Evolutionary conservation across 352 stramenopile genomes (phyloP).

Genomic region (Pythium oligandrum): DNA sequence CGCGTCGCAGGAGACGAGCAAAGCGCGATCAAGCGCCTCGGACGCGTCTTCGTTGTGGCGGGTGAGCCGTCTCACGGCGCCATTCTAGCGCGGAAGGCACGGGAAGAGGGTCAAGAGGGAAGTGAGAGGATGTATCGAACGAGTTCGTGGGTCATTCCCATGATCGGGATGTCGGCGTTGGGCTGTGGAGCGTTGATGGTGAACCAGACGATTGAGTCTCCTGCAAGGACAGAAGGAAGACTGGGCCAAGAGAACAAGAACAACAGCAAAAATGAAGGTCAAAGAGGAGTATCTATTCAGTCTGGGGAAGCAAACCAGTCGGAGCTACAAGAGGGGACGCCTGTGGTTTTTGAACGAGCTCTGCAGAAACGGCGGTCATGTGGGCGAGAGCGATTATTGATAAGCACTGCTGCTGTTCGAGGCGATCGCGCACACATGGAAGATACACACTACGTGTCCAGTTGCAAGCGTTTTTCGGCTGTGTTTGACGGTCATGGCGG

Average conservation of each 20-base stretch:
- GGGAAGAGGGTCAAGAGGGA: background rate
- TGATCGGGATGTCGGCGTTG: constrained; percentile 16
- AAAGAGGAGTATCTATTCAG: too few species aligned
- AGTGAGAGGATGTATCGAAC: constrained; percentile 3
- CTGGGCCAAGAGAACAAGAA: background rate
- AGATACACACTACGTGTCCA: constrained; percentile 76
- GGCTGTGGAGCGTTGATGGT: constrained; percentile 15
- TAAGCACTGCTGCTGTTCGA: constrained; percentile 68
- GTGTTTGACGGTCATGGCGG: constrained; percentile 86
- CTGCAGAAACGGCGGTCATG: constrained; percentile 13
- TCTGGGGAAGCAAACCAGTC: too few species aligned
- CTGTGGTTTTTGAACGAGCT: constrained; percentile 1
- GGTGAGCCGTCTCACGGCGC: too few species aligned
- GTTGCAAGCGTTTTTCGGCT: constrained; percentile 74
- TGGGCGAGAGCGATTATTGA: constrained; percentile 27
- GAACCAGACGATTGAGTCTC: background rate
- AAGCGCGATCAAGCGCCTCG: too few species aligned
- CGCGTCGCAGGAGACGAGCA: too few species aligned
- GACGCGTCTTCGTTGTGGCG: too few species aligned
- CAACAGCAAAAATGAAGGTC: background rate
- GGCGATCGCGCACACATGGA: constrained; percentile 79
- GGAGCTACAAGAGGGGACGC: background rate
- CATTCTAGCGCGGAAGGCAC: too few species aligned
- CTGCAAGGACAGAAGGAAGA: background rate
- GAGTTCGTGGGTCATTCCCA: constrained; percentile 2